A percentile compares a stretch with the other conserved stretches of the same genome.
Evolutionary conservation across 2,329 filamentous ascomycete species (phyloP).

Genomic region (Botrytis paeoniae): DNA sequence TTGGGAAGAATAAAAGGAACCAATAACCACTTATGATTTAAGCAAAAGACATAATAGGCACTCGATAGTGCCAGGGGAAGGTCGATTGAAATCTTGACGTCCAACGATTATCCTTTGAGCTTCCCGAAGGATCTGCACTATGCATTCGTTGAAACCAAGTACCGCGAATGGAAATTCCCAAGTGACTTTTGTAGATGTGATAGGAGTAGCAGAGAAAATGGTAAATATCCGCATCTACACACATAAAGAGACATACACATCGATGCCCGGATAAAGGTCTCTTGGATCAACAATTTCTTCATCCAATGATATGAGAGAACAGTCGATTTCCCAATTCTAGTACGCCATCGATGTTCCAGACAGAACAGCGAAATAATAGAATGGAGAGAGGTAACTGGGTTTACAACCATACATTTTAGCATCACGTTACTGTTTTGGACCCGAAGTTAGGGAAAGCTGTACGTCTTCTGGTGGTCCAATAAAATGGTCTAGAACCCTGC

Average conservation of each 20-base stretch:
- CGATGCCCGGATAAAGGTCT: not conserved
- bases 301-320: not conserved
- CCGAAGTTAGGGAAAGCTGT: slow-evolving; percentile 28
- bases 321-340: not conserved
- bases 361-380: not conserved
- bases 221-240: not conserved
- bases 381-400: slow-evolving; percentile 12
- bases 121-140: slow-evolving; percentile 11
- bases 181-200: slow-evolving; percentile 25
- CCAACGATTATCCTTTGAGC: slow-evolving; percentile 13
- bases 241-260: not conserved
- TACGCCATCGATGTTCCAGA: slow-evolving; percentile 7
- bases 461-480: slow-evolving; percentile 28
- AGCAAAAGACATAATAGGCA: not conserved
- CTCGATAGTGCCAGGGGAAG: slow-evolving; percentile 7
- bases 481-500: slow-evolving; percentile 28
- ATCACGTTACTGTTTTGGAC: slow-evolving; percentile 34
- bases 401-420: slow-evolving; percentile 31
- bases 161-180: slow-evolving; percentile 29
- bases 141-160: slow-evolving; percentile 6
- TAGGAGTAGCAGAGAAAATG: slow-evolving; percentile 23
- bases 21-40: not conserved
- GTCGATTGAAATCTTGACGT: not conserved
- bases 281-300: not conserved
- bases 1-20: not conserved